phyloP scores from a whole-genome alignment of 176 grass and related monocot genomes.

The Hsuehochloa calcarea region DNA sequence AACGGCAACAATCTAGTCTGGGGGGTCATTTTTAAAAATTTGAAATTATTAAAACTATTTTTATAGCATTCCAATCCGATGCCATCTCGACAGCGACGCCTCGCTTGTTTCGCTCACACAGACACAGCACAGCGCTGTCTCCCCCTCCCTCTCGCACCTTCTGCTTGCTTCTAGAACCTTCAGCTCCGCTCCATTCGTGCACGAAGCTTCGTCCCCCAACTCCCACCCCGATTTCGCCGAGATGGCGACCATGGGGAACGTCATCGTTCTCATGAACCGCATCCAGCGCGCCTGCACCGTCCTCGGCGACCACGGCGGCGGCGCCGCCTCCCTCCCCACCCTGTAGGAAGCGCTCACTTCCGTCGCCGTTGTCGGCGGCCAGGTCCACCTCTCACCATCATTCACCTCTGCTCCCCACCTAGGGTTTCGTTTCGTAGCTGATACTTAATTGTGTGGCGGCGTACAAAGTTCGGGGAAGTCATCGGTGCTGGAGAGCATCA shows the following conservation, averaged over 20 bases:
- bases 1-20: too few relatives aligned
- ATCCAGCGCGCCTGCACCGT: conserved; percentile 96
- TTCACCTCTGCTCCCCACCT: neutral
- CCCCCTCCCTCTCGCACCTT: neutral
- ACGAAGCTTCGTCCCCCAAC: neutral
- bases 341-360: conserved; percentile 93
- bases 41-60: too few relatives aligned
- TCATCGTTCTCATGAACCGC: conserved; percentile 85
- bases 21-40: too few relatives aligned
- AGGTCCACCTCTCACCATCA: conserved; percentile 4
- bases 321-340: conserved; percentile 53
- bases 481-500: conserved; percentile 91
- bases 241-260: conserved; percentile 87
- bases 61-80: conserved; percentile 5
- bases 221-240: conserved; percentile 1
- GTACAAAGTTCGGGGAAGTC: conserved; percentile 89
- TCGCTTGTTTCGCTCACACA: neutral
- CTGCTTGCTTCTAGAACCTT: conserved; percentile 41
- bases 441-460: neutral
- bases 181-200: conserved; percentile 1
- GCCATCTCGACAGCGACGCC: neutral
- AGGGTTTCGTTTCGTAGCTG: conserved; percentile 13
- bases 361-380: conserved; percentile 88
- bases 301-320: conserved; percentile 86
- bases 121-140: neutral